Conservation (phyloP, 352 stramenopile genomes). For the Globisporangium radiosum region DNA sequence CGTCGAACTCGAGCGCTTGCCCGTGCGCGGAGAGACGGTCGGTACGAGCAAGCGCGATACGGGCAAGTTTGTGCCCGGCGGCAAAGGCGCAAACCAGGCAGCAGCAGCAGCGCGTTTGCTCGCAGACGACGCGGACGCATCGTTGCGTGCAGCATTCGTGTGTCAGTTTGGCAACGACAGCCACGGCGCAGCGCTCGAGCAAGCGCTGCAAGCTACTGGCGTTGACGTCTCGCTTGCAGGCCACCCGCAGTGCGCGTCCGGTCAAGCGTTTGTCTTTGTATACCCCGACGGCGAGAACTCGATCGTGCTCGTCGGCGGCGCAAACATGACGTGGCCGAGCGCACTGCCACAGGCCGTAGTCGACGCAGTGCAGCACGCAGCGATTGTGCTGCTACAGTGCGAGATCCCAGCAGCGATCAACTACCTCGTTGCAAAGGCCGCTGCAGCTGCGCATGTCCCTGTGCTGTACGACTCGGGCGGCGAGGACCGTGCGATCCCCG, state of each 20-base stretch:
- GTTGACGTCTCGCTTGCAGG: constrained; percentile 38
- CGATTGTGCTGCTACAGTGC: constrained; percentile 65
- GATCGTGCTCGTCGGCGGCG: constrained; percentile 78
- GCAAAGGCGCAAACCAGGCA: constrained; percentile 80
- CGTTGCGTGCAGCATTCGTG: constrained; percentile 31
- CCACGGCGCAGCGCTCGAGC: constrained; percentile 40
- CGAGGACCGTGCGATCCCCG: constrained; percentile 52
- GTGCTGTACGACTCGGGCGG: constrained; percentile 80
- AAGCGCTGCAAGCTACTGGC: constrained; percentile 20
- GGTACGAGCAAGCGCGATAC: constrained; percentile 45
- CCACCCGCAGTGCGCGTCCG: constrained; percentile 41
- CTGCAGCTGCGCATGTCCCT: constrained; percentile 33
- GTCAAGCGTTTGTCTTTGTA: constrained; percentile 80
- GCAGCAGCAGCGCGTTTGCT: constrained; percentile 46
- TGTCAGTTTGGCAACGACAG: constrained; percentile 75
- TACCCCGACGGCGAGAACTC: constrained; percentile 80
- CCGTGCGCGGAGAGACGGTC: constrained; percentile 61
- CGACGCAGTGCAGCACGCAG: constrained; percentile 39
- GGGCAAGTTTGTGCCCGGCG: constrained; percentile 57
- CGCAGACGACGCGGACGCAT: constrained; percentile 6
- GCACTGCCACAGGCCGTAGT: constrained; percentile 26
- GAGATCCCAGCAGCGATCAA: constrained; percentile 66
- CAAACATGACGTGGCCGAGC: constrained; percentile 57
- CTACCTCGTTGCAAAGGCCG: constrained; percentile 35
- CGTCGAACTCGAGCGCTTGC: constrained; percentile 63